Conservation (phyloP, 805 yeast genomes). For the Diddensiella santjacobensis region DNA sequence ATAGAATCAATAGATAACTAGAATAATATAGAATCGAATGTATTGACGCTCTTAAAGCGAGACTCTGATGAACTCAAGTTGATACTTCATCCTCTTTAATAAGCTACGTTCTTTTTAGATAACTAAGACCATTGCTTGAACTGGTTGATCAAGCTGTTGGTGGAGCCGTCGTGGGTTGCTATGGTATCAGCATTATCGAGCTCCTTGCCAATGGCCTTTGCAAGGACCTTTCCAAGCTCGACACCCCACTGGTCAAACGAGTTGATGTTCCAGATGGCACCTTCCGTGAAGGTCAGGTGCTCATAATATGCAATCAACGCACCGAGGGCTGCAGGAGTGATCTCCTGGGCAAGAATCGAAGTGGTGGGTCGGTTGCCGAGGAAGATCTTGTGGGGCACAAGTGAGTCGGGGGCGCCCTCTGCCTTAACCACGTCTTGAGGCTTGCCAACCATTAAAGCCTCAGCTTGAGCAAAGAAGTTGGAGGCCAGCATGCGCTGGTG, state of each 20-base stretch:
- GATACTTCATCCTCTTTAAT: too few species aligned
- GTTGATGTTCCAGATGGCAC: slow-evolving; percentile 99
- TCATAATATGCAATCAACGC: slow-evolving; percentile 97
- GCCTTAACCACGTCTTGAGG: slow-evolving; percentile 68
- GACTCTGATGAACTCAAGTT: neutral
- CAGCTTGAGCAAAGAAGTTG: slow-evolving; percentile 97
- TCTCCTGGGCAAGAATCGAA: slow-evolving; percentile 89
- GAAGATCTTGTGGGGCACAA: slow-evolving; percentile 94
- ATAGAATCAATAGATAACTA: neutral
- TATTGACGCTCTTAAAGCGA: neutral
- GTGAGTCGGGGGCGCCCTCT: slow-evolving; percentile 83
- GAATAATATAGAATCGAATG: neutral
- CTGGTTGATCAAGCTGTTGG: slow-evolving; percentile 90
- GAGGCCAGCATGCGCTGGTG: slow-evolving; percentile 99
- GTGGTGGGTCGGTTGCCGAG: slow-evolving; percentile 99
- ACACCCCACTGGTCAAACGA: slow-evolving; percentile 99
- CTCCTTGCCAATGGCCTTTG: slow-evolving; percentile 91
- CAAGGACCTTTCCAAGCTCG: slow-evolving; percentile 96
- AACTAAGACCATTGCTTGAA: slow-evolving; percentile 84
- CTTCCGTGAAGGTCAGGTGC: slow-evolving; percentile 95
- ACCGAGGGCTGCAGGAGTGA: slow-evolving; percentile 95
- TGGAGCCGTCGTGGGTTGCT: slow-evolving; percentile 79
- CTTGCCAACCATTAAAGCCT: slow-evolving; percentile 96
- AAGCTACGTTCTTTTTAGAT: too few species aligned
- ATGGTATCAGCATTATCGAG: slow-evolving; percentile 60